Base-by-base conservation (phyloP, 2,329 filamentous ascomycete species). In the Microthyrium microscopicum region DNA sequence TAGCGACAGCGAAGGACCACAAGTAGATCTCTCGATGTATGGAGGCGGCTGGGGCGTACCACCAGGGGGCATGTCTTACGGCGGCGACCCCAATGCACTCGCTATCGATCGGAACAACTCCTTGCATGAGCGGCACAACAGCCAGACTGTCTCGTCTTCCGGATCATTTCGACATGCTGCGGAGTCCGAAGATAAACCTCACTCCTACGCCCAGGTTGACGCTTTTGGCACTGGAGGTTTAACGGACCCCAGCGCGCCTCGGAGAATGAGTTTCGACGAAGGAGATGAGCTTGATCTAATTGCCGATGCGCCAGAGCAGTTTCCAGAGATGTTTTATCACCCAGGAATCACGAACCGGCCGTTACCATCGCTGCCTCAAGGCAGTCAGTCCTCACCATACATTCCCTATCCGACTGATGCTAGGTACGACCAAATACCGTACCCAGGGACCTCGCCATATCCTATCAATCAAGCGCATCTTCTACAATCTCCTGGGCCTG, bases 281-380 rank as follows among this genome's bases (percentile, higher is more conserved):
- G 87, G 82, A 2, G 89, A 94, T 44, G 89, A 95, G 52, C 66
- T 55, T 29, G 53, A 51, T 5, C 47, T 64, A 22, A 59, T 53
- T 41, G 57, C 63, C 29, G 49, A 49, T n/a, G 53, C 55, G 37
- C 46, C 48, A 20, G 52, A 51, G 21, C 82, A 84, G 36, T 81
- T 83, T 40, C 80, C 79, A 13, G 89, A 93, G 45, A 74, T 95
- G 49, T 93, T 93, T 51, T 98, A 91, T 52, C 84, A 95, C 46
- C 85, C 85, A 13, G 82, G 82, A 25, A 72, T 84, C 49, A 55
- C 51, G 60, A 61, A 56, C 44, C 63, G 62, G 33, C 73, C 73
- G 34, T 53, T 77, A 29, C 69, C 73, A 45, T 62, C 73, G 59
- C 56, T 84, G 56, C 54, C 77, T 61, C 48, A 80, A 60, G 43